A percentile compares a stretch with the other conserved stretches of the same genome.
These are phyloP conservation scores for Leccinum fallax DNA, from an alignment of 1,284 basidiomycete genomes.

Conservation along the genomic window DNA sequence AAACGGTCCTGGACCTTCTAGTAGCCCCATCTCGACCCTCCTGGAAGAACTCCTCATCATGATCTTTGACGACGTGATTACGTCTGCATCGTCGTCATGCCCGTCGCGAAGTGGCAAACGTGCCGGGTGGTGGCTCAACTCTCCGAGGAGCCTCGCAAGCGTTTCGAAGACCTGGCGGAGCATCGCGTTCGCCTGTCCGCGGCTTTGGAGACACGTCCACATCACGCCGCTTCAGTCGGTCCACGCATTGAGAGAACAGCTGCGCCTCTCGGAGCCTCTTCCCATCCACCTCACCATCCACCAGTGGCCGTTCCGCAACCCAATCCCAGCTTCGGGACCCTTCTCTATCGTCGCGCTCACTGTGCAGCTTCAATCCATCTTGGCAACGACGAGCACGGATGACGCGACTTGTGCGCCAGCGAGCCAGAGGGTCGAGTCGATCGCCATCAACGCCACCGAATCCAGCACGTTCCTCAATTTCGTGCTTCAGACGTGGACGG, in stretches of 20 bases:
- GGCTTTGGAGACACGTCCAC: slow-evolving; percentile 24
- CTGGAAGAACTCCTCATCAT: slow-evolving; percentile 25
- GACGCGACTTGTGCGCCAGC: slow-evolving; percentile 5
- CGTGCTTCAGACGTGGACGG: slow-evolving; percentile 21
- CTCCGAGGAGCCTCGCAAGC: slow-evolving; percentile 18
- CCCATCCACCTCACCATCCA: slow-evolving; percentile 19
- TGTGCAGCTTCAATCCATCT: slow-evolving; percentile 22
- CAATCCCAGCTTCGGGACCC: slow-evolving; percentile 3
- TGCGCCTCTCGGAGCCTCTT: slow-evolving; percentile 16
- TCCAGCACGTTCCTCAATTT: slow-evolving; percentile 21
- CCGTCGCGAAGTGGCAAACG: not conserved
- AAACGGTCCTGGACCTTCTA: not conserved
- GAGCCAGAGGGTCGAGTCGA: slow-evolving; percentile 16
- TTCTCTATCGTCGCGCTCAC: slow-evolving; percentile 19
- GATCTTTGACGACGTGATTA: slow-evolving; percentile 22
- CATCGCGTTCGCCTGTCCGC: slow-evolving; percentile 19
- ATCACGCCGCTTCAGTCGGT: slow-evolving; percentile 18
- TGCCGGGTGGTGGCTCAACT: not conserved
- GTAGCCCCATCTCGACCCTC: slow-evolving; percentile 17
- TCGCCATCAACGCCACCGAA: slow-evolving; percentile 18
- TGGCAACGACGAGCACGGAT: slow-evolving; percentile 6
- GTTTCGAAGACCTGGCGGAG: slow-evolving; percentile 21
- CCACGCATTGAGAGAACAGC: slow-evolving; percentile 18
- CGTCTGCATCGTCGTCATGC: slow-evolving; percentile 9
- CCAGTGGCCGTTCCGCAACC: slow-evolving; percentile 24